Percentiles rank a stretch among this genome's conserved stretches.
Conservation (phyloP, 768 basidiomycete genomes). For the Roridomyces roridus region DNA sequence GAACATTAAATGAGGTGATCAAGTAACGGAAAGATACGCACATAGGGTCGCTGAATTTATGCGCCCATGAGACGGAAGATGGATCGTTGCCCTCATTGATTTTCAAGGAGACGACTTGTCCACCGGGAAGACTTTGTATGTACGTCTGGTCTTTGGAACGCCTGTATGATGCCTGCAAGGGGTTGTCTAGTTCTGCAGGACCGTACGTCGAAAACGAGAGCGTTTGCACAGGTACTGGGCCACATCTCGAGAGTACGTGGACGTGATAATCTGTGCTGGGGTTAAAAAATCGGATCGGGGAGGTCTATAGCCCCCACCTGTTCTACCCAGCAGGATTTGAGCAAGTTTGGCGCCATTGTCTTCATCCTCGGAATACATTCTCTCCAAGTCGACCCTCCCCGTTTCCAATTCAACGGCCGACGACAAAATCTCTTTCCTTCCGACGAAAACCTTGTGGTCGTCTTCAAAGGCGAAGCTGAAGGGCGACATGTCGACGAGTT, state of each 20-base stretch:
- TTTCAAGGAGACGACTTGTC: constrained; percentile 80
- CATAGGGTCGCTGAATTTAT: too few relatives aligned
- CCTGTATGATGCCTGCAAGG: constrained; percentile 73
- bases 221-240: constrained; percentile 66
- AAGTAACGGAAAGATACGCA: constrained; percentile 41
- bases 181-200: constrained; percentile 85
- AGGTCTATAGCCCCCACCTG: too few relatives aligned
- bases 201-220: constrained; percentile 92
- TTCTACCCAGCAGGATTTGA: background rate
- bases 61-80: too few relatives aligned
- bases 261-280: constrained; percentile 80
- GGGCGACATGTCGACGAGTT: constrained; percentile 91
- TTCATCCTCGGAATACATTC: constrained; percentile 73
- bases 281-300: background rate
- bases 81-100: constrained; percentile 35
- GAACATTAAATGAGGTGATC: background rate
- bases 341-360: constrained; percentile 53
- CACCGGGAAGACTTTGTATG: constrained; percentile 81
- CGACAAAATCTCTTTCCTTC: constrained; percentile 87
- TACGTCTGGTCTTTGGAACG: constrained; percentile 82
- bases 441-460: constrained; percentile 81
- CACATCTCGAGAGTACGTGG: constrained; percentile 70
- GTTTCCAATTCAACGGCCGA: constrained; percentile 79
- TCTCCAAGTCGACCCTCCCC: constrained; percentile 78
- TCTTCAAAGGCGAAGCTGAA: constrained; percentile 73